phyloP scores from a whole-genome alignment of 768 basidiomycete genomes.

The Clathrus columnatus region DNA sequence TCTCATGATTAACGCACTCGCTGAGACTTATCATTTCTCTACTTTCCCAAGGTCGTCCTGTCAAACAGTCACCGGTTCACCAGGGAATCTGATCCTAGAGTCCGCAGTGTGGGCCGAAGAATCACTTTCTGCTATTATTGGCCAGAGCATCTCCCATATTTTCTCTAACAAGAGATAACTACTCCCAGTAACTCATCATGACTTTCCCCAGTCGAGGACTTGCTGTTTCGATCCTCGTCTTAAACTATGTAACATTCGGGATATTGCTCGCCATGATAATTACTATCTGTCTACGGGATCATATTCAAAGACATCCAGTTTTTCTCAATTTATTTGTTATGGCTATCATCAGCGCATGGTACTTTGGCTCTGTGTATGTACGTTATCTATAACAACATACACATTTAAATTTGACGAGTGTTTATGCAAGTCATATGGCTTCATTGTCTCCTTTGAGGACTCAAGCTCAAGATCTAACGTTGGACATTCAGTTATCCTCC shows the following conservation, averaged over 20 bases:
- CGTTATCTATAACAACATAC: background rate
- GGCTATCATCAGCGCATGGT: background rate
- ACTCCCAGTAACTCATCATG: background rate
- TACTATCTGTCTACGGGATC: background rate
- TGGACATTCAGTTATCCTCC: background rate
- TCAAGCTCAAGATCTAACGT: background rate
- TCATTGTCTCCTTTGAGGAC: background rate
- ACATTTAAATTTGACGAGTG: background rate
- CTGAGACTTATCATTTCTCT: too few species aligned
- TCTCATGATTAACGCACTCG: too few species aligned
- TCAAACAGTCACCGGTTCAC: too few species aligned
- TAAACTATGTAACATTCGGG: background rate
- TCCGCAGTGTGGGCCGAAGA: too few species aligned
- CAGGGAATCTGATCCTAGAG: too few species aligned
- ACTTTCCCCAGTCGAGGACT: background rate
- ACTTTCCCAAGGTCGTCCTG: too few species aligned
- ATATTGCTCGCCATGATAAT: background rate
- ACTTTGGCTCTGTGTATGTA: background rate
- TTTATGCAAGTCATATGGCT: background rate
- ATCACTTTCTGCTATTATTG: too few species aligned
- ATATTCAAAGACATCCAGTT: background rate
- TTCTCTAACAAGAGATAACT: too few species aligned
- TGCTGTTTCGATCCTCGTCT: background rate
- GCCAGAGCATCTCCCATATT: too few species aligned
- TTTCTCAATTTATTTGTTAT: background rate